Evolutionary conservation across 768 basidiomycete species (phyloP), one percentile per base, ranked within the genome.

Genomic region (Inosperma sp.): DNA sequence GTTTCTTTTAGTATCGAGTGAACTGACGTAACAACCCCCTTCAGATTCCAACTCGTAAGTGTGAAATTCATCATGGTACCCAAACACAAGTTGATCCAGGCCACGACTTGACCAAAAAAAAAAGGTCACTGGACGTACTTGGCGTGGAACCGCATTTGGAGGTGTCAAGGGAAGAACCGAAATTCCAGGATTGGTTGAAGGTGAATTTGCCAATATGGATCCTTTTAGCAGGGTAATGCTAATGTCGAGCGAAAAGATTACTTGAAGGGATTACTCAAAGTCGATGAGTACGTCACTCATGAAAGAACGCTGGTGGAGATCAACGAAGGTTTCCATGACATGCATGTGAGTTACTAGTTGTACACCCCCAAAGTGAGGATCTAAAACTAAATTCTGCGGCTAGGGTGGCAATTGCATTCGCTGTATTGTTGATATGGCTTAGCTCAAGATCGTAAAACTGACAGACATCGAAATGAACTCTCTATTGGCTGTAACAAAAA

Each of bases 121-220:
- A 39, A 35, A 56, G 62, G 51, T 93, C 23, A 93, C 93, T 52
- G 93, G 92, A 41, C 83, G 93, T 44, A 86, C 83, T 39, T 98
- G 96, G 96, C 86, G 92, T 62, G 96, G 96, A 36, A 75, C 81
- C 29, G 96, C 96, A 2, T 99, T 98, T 62, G 96, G 96, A 49
- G 96, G 96, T 46, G 94, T 99, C 57, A 98, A 98, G 74, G 96
- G 95, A 29, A 82, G 96, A 51, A 93, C 94, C 14, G 95, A 98
- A 70, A 74, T 97, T 34, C 94, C 94, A 36, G 90, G 89, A 19
- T 82, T 97, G 27, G 93, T 97, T 7, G 84, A 94, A 67, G 90
- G 91, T 90, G 53, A 58, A 68, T 56, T 4, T 47, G 23, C 26
- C 35, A 31, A 27, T 16, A 39, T 10, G 10, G 21, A 31, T 47